Evolutionary conservation across 2,329 filamentous ascomycete genomes (phyloP), one percentile per base, ranked within the genome.

Genomic region (Colletotrichum sp.): DNA sequence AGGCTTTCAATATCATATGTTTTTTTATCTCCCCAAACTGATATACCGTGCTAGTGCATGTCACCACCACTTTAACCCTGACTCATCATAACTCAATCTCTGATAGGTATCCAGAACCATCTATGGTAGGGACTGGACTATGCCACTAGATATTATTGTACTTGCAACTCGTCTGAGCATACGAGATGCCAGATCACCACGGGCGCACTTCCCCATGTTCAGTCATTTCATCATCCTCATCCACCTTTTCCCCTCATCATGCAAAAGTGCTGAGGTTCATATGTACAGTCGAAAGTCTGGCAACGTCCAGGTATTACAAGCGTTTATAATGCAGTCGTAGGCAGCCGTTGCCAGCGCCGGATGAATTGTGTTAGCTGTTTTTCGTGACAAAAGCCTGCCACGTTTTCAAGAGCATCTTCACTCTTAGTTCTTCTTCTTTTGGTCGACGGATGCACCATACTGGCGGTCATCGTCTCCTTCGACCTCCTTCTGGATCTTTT

Each of bases 401-500:
- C 21, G 32, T 13, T 15, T 9, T 69, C 52, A 32, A 30, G 52
- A 60, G 34, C 21, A n/a, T 18, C n/a, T 60, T 18, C 65, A 32
- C 39, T 21, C 55, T 74, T 69, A 78, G 62, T 76, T 75, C 18
- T 52, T 79, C 73, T 80, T 80, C 75, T 80, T 80, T 12, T 32
- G 52, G 18, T 73, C 64, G 5, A 70, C 69, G 5, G 81, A 82
- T 9, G 67, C 36, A 7, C 44, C 57, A 62, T 80, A 80, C 24
- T 71, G 71, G 39, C 79, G 78, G 72, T 79, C 76, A 60, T 80
- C 79, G 18, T 78, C 70, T 57, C 79, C 79, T 52, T 80, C 79
- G 15, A 95, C 93, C 21, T 73, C 59, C 49, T 76, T 71, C 81
- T 93, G 88, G 78, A 94, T 90, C 79, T 87, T 87, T 84, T 94